Evolutionary conservation across 768 basidiomycete species (phyloP).

Genomic region (Asterophora parasitica): DNA sequence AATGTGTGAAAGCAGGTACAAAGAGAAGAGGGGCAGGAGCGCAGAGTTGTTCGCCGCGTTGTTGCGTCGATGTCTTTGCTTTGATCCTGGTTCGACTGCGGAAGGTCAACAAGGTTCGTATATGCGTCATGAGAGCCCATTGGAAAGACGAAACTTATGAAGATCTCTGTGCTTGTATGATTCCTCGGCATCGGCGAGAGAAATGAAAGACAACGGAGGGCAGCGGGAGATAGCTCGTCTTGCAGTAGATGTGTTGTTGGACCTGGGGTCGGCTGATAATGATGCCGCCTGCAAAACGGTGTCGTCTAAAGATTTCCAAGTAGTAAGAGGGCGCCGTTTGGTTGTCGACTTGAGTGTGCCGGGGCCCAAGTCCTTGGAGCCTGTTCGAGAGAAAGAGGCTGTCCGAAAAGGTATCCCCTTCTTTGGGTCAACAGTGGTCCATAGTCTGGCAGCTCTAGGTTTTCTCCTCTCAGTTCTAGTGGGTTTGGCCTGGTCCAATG

Average conservation of each 20-base stretch:
- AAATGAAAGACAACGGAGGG: constrained; percentile 26
- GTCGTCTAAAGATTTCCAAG: constrained; percentile 10
- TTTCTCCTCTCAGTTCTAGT: background rate
- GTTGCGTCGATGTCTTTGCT: background rate
- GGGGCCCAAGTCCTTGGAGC: too few relatives aligned
- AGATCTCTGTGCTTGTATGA: constrained; percentile 16
- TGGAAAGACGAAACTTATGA: constrained; percentile 5
- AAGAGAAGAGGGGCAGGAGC: constrained; percentile 1
- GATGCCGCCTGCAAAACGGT: background rate
- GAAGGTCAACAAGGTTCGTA: background rate
- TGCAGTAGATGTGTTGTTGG: too few relatives aligned
- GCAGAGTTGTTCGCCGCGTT: too few relatives aligned
- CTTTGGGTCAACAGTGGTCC: constrained; percentile 31
- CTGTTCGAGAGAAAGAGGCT: constrained; percentile 15
- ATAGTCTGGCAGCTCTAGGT: constrained; percentile 10
- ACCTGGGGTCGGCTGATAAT: too few relatives aligned
- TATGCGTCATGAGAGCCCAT: background rate
- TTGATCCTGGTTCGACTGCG: too few relatives aligned
- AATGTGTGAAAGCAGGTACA: background rate
- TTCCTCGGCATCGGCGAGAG: constrained; percentile 23
- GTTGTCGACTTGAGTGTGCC: background rate
- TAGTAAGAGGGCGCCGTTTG: constrained; percentile 10
- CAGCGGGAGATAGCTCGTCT: constrained; percentile 8
- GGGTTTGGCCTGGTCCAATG: constrained; percentile 1
- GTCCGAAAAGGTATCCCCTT: constrained; percentile 24